A percentile compares a stretch with the other conserved stretches of the same genome.
Evolutionary conservation across 2,329 filamentous ascomycete genomes (phyloP).

Genomic region (Trichoderma guizhouense): DNA sequence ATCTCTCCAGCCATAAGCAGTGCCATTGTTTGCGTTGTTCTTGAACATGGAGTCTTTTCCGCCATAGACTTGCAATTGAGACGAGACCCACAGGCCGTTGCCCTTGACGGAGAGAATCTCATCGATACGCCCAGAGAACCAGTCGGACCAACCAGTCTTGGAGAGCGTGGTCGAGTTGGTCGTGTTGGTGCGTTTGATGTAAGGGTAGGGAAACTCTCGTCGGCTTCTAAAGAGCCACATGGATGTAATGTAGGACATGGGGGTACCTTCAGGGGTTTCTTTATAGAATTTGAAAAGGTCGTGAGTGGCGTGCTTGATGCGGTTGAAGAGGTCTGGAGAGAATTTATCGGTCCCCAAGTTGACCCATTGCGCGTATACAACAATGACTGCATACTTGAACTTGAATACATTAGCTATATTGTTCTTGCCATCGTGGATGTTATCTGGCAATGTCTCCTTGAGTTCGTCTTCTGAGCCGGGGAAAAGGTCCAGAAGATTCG

Average conservation of each 20-base stretch:
- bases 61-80: not conserved
- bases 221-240: slow-evolving; percentile 8
- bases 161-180: not conserved
- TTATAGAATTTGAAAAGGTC: not conserved
- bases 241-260: not conserved
- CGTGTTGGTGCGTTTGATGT: not conserved
- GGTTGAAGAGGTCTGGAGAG: not conserved
- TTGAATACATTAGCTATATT: not conserved
- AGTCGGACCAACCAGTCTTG: not conserved
- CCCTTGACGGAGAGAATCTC: not conserved
- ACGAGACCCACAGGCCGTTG: not conserved
- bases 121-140: not conserved
- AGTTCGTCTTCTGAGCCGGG: not conserved
- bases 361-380: not conserved
- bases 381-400: not conserved
- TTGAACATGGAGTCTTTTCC: not conserved
- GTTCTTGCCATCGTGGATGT: slow-evolving; percentile 1
- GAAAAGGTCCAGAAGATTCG: not conserved
- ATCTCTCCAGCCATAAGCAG: slow-evolving; percentile 1
- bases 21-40: not conserved
- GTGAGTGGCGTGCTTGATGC: not conserved
- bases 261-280: not conserved
- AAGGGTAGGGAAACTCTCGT: not conserved
- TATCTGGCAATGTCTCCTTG: not conserved
- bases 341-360: not conserved